A percentile compares a stretch with the other conserved stretches of the same genome.
These are phyloP conservation scores for Fusarium sp. DNA, from an alignment of 2,329 filamentous ascomycete genomes.

Conservation along the genomic window DNA sequence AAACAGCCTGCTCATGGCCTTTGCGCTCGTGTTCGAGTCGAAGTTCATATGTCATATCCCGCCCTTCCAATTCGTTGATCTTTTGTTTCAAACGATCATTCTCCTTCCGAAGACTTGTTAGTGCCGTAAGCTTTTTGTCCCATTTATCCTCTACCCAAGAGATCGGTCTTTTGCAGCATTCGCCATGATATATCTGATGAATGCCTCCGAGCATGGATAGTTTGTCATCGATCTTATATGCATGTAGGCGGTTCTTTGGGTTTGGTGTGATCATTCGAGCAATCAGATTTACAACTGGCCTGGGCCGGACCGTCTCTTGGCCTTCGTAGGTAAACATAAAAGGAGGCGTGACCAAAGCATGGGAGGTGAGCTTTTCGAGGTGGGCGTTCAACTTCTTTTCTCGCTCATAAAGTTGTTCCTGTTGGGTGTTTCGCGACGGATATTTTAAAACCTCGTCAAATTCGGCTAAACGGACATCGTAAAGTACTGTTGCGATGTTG, in stretches of 20 bases:
- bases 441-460: slow-evolving; percentile 55
- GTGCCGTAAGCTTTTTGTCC: slow-evolving; percentile 50
- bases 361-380: slow-evolving; percentile 49
- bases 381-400: slow-evolving; percentile 52
- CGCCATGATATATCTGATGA: slow-evolving; percentile 59
- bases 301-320: slow-evolving; percentile 54
- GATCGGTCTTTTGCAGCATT: slow-evolving; percentile 57
- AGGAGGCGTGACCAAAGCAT: slow-evolving; percentile 50
- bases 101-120: slow-evolving; percentile 48
- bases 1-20: slow-evolving; percentile 48
- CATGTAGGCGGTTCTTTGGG: slow-evolving; percentile 49
- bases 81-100: slow-evolving; percentile 50
- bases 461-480: slow-evolving; percentile 52
- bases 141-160: slow-evolving; percentile 52
- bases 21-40: slow-evolving; percentile 53
- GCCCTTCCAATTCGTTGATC: slow-evolving; percentile 52
- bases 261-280: slow-evolving; percentile 50
- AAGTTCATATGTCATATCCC: slow-evolving; percentile 54
- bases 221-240: slow-evolving; percentile 54
- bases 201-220: slow-evolving; percentile 59
- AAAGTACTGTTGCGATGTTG: slow-evolving; percentile 57
- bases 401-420: slow-evolving; percentile 49
- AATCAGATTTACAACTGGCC: slow-evolving; percentile 54
- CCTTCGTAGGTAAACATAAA: slow-evolving; percentile 53
- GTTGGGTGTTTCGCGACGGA: slow-evolving; percentile 40